Conservation (phyloP, 208 protist species). For the Trypanosoma cruzi region DNA sequence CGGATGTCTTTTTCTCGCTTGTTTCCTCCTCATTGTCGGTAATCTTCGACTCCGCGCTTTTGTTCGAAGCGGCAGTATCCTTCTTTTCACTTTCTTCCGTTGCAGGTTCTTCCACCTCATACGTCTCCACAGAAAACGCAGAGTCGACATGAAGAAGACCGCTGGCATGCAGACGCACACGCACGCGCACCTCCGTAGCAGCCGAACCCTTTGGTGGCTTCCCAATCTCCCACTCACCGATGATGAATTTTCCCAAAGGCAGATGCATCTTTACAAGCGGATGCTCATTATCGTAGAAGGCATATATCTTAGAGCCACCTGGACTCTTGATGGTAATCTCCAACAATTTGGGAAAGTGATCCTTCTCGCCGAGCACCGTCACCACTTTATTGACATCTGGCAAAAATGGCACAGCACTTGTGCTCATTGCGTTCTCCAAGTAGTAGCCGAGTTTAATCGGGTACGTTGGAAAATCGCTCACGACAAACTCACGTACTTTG, state of each 20-base stretch:
- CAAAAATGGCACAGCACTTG: slow-evolving; percentile 72
- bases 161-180: slow-evolving; percentile 61
- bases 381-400: slow-evolving; percentile 89
- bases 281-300: slow-evolving; percentile 77
- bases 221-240: slow-evolving; percentile 76
- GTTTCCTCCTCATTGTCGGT: slow-evolving; percentile 31
- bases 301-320: slow-evolving; percentile 77
- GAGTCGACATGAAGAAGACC: slow-evolving; percentile 70
- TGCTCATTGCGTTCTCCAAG: slow-evolving; percentile 57
- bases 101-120: slow-evolving; percentile 70
- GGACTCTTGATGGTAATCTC: slow-evolving; percentile 76
- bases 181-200: slow-evolving; percentile 40
- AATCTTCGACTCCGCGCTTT: too few species aligned
- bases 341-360: slow-evolving; percentile 78
- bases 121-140: slow-evolving; percentile 65
- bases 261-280: slow-evolving; percentile 45
- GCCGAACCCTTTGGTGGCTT: slow-evolving; percentile 35
- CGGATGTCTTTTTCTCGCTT: slow-evolving; percentile 29
- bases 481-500: slow-evolving; percentile 85
- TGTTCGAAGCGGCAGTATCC: too few species aligned
- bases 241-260: slow-evolving; percentile 46
- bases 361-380: slow-evolving; percentile 49
- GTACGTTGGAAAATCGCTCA: slow-evolving; percentile 78
- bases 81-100: slow-evolving; percentile 32
- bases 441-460: slow-evolving; percentile 82